Conservation (phyloP, 1,284 basidiomycete genomes). For the Hortiboletus rubellus region DNA sequence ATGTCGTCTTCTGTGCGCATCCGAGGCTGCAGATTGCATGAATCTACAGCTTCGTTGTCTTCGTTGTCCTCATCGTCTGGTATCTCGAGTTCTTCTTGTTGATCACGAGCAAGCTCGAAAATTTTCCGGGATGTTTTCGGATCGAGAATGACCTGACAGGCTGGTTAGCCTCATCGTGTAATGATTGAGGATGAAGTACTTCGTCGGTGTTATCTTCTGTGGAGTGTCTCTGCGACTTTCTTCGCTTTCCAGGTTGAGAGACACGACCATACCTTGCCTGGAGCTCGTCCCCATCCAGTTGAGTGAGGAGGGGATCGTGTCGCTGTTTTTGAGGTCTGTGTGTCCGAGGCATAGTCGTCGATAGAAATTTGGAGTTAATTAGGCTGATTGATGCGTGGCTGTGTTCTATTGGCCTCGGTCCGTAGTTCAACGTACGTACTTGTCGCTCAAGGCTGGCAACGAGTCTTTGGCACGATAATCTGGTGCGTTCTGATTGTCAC, state of each 20-base stretch:
- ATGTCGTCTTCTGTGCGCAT: slow-evolving; percentile 37
- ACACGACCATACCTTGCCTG: slow-evolving; percentile 77
- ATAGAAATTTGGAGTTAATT: background rate
- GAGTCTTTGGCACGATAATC: no score
- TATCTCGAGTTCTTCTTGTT: slow-evolving; percentile 86
- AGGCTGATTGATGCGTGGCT: slow-evolving; percentile 14
- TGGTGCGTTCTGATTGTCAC: no score
- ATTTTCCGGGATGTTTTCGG: slow-evolving; percentile 88
- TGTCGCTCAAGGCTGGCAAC: no score
- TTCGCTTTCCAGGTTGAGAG: slow-evolving; percentile 71
- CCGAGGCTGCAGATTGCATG: slow-evolving; percentile 44
- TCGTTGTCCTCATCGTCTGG: slow-evolving; percentile 46
- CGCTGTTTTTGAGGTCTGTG: slow-evolving; percentile 57
- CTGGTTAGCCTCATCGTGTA: slow-evolving; percentile 1
- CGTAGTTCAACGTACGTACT: no score
- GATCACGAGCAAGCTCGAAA: slow-evolving; percentile 88
- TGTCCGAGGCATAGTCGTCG: slow-evolving; percentile 59
- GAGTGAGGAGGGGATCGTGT: slow-evolving; percentile 84
- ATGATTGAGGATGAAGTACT: slow-evolving; percentile 38
- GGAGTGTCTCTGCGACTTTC: slow-evolving; percentile 52
- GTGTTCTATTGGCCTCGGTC: slow-evolving; percentile 1
- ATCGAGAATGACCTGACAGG: slow-evolving; percentile 70
- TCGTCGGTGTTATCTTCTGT: slow-evolving; percentile 51
- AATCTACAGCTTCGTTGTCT: slow-evolving; percentile 34
- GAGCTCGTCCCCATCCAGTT: slow-evolving; percentile 75